A percentile compares a stretch with the other conserved stretches of the same genome.
These are phyloP conservation scores for Boechera retrofracta DNA, from an alignment of 345 rosid genomes.

Conservation along the genomic window DNA sequence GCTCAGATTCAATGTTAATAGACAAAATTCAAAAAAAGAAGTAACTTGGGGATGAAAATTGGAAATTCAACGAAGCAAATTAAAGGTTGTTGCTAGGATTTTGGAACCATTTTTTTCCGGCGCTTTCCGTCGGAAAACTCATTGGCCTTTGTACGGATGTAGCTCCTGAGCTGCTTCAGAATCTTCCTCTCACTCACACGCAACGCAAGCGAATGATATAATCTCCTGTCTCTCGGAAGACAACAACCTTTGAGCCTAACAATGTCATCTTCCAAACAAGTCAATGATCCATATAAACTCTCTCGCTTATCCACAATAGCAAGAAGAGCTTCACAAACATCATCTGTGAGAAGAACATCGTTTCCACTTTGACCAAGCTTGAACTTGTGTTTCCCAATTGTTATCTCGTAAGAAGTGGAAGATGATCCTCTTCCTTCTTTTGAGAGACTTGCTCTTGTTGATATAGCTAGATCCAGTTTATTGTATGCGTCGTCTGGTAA, in stretches of 20 bases:
- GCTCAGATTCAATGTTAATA: slow-evolving; percentile 7
- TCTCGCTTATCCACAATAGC: slow-evolving; percentile 71
- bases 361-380: slow-evolving; percentile 40
- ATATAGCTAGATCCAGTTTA: slow-evolving; percentile 56
- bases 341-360: slow-evolving; percentile 59
- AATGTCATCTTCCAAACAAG: slow-evolving; percentile 55
- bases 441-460: slow-evolving; percentile 38
- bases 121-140: slow-evolving; percentile 32
- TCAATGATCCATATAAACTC: slow-evolving; percentile 54
- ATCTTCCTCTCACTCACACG: slow-evolving; percentile 79
- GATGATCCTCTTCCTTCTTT: slow-evolving; percentile 19
- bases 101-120: slow-evolving; percentile 36
- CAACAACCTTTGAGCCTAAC: slow-evolving; percentile 50
- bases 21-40: neutral
- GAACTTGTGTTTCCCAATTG: slow-evolving; percentile 46
- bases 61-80: neutral
- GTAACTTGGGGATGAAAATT: neutral
- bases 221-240: slow-evolving; percentile 55
- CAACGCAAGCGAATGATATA: slow-evolving; percentile 62
- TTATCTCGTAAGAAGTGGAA: slow-evolving; percentile 43
- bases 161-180: slow-evolving; percentile 65
- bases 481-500: slow-evolving; percentile 59
- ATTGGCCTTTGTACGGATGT: slow-evolving; percentile 27
- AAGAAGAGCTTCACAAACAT: slow-evolving; percentile 67
- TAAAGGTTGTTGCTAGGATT: neutral